phyloP scores from a whole-genome alignment of 257 asterid species.

The Penstemon davidsonii region DNA sequence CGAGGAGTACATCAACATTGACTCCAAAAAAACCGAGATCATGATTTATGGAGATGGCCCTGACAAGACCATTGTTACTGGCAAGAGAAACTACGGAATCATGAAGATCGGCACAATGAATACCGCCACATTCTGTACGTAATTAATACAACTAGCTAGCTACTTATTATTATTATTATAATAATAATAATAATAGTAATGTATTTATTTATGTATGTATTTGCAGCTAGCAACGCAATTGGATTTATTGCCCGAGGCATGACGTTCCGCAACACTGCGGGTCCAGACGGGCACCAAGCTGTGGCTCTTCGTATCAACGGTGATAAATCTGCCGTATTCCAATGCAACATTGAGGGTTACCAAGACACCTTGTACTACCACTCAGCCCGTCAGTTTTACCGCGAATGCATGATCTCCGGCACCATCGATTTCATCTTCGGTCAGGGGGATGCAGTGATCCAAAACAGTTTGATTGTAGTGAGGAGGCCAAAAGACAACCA shows the following conservation, averaged over 20 bases:
- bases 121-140: constrained; percentile 45
- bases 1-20: constrained; percentile 33
- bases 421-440: constrained; percentile 55
- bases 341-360: constrained; percentile 45
- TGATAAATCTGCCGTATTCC: constrained; percentile 39
- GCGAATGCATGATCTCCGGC: constrained; percentile 45
- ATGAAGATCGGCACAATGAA: constrained; percentile 31
- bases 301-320: constrained; percentile 41
- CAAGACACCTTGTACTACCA: constrained; percentile 58
- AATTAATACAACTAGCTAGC: not conserved
- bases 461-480: constrained; percentile 36
- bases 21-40: constrained; percentile 31
- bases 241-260: constrained; percentile 42
- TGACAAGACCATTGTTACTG: constrained; percentile 42
- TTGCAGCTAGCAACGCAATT: constrained; percentile 29
- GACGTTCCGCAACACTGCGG: constrained; percentile 50
- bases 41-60: constrained; percentile 56
- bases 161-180: not conserved
- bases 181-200: not conserved
- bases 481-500: constrained; percentile 33
- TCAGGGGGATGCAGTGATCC: constrained; percentile 37
- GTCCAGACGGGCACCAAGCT: constrained; percentile 43
- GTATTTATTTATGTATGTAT: not conserved
- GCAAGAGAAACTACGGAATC: constrained; percentile 28
- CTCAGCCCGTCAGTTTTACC: constrained; percentile 40